Conservation (phyloP, 2,329 filamentous ascomycete species). For the Paecilomyces fulvus region DNA sequence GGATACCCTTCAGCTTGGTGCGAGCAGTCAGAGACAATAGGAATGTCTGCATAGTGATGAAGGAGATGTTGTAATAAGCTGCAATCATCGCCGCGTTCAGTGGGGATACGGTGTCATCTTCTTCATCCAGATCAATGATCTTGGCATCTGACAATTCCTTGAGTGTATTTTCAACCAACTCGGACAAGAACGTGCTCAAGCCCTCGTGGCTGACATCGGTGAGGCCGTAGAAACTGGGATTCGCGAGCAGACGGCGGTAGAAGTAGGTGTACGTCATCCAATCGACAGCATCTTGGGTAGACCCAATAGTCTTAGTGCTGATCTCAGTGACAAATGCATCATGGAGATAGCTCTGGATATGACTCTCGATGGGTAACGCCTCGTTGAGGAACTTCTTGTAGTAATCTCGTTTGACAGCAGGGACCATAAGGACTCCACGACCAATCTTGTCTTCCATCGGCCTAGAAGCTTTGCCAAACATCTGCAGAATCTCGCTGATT, state of each 20-base stretch:
- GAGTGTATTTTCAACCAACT: constrained; percentile 85
- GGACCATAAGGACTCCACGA: constrained; percentile 93
- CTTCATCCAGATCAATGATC: constrained; percentile 91
- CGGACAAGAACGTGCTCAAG: constrained; percentile 87
- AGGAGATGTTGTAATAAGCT: constrained; percentile 98
- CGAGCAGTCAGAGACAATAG: constrained; percentile 77
- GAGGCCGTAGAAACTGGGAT: constrained; percentile 92
- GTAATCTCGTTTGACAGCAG: constrained; percentile 88
- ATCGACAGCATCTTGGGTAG: constrained; percentile 92
- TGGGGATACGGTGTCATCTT: constrained; percentile 80
- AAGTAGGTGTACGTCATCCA: constrained; percentile 99
- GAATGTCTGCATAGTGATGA: constrained; percentile 99
- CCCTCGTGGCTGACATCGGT: constrained; percentile 84
- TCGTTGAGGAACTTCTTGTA: constrained; percentile 99
- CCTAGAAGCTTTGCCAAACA: constrained; percentile 89
- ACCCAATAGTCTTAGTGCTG: constrained; percentile 90
- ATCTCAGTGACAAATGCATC: constrained; percentile 97
- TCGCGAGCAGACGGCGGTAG: constrained; percentile 86
- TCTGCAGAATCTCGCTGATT: constrained; percentile 87
- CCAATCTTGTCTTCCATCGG: constrained; percentile 70
- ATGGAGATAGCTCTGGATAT: constrained; percentile 82
- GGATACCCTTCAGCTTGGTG: constrained; percentile 91
- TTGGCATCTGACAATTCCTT: constrained; percentile 87
- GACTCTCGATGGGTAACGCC: constrained; percentile 88
- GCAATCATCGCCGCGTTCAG: constrained; percentile 97